phyloP scores from a whole-genome alignment of 768 basidiomycete genomes.

The Amanita phalloides region DNA sequence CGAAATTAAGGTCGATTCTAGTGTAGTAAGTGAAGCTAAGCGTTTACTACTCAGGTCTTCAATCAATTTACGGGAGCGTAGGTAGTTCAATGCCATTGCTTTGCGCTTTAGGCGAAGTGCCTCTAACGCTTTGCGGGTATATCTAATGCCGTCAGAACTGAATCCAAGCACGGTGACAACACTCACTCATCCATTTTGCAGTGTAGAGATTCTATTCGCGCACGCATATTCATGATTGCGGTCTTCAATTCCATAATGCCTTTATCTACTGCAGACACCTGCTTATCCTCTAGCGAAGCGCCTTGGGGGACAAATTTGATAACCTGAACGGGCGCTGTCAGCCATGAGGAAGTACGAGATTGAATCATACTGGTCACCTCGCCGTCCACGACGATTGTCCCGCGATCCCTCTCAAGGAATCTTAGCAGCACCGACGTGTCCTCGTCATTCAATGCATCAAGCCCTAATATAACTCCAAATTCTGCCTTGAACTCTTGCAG shows the following conservation, averaged over 20 bases:
- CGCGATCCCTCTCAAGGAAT: constrained; percentile 71
- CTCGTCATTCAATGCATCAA: constrained; percentile 34
- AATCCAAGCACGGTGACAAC: background rate
- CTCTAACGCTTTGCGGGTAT: constrained; percentile 49
- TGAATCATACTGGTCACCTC: constrained; percentile 36
- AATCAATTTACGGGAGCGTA: constrained; percentile 75
- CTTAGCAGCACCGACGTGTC: constrained; percentile 67
- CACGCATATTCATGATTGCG: constrained; percentile 55
- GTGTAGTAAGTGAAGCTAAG: constrained; percentile 57
- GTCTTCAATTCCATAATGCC: constrained; percentile 75
- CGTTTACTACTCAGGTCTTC: constrained; percentile 73
- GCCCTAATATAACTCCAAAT: constrained; percentile 35
- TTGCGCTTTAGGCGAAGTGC: constrained; percentile 67
- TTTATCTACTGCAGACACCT: constrained; percentile 68
- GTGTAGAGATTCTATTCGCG: constrained; percentile 62
- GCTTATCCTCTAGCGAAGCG: constrained; percentile 21
- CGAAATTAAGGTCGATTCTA: constrained; percentile 66
- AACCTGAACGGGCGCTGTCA: constrained; percentile 32
- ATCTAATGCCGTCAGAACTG: constrained; percentile 29
- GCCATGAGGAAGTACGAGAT: background rate
- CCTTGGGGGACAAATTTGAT: constrained; percentile 62
- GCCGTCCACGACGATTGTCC: constrained; percentile 49
- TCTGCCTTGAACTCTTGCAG: constrained; percentile 46
- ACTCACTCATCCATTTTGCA: constrained; percentile 62
- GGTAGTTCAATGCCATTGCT: constrained; percentile 57